A percentile compares a stretch with the other conserved stretches of the same genome.
Conservation (phyloP, 768 basidiomycete genomes). For the Russula dissimulans region DNA sequence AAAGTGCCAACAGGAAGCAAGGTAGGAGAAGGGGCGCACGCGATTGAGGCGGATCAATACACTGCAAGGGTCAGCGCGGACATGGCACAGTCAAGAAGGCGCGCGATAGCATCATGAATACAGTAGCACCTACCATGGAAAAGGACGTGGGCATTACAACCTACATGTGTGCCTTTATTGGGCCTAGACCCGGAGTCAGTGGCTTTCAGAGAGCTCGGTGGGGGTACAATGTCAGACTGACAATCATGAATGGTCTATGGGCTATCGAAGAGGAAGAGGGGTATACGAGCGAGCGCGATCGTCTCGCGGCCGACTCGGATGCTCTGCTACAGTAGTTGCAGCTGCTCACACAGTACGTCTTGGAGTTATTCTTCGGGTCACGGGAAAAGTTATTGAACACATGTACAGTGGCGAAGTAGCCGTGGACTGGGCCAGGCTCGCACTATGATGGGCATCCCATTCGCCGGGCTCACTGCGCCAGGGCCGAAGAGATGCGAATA, state of each 20-base stretch:
- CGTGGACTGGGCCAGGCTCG: constrained; percentile 42
- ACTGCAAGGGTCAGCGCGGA: no score
- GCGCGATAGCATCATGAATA: no score
- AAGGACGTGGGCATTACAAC: no score
- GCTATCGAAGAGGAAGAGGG: constrained; percentile 49
- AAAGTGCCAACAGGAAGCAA: no score
- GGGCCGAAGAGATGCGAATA: constrained; percentile 33
- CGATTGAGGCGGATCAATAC: no score
- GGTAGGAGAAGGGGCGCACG: no score
- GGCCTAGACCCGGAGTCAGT: no score
- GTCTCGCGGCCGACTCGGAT: constrained; percentile 43
- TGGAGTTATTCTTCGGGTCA: constrained; percentile 38
- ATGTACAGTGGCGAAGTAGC: constrained; percentile 35
- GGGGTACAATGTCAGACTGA: constrained; percentile 32
- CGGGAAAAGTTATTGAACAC: neutral
- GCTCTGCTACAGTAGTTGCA: constrained; percentile 41
- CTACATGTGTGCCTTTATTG: no score
- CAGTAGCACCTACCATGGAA: no score
- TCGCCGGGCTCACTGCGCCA: constrained; percentile 49
- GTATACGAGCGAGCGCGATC: constrained; percentile 57
- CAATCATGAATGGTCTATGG: constrained; percentile 43
- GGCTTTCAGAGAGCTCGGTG: no score
- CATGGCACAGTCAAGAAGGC: no score
- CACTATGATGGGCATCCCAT: constrained; percentile 43
- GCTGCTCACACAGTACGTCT: constrained; percentile 36